phyloP scores from a whole-genome alignment of 441 rosid species.

The Raphanus hybrid region DNA sequence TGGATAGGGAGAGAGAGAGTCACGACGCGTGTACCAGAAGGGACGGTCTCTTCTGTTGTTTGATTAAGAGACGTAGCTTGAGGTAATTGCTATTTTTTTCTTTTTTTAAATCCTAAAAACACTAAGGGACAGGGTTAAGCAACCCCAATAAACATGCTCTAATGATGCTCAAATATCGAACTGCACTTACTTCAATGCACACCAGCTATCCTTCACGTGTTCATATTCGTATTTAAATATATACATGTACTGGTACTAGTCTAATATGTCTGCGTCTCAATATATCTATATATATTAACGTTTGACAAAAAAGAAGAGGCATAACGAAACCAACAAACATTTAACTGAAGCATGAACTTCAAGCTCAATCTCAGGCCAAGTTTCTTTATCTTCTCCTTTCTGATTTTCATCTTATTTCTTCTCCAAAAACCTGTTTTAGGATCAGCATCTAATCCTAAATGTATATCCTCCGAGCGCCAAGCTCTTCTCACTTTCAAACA shows the following conservation, averaged over 20 bases:
- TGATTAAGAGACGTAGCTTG: no score
- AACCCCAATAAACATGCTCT: neutral
- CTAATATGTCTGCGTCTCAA: constrained; percentile 35
- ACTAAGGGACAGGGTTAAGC: no score
- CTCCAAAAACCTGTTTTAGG: neutral
- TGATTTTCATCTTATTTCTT: constrained; percentile 15
- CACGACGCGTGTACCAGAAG: no score
- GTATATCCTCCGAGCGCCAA: constrained; percentile 40
- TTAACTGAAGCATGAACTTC: constrained; percentile 21
- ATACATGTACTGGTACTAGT: neutral
- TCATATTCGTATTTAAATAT: neutral
- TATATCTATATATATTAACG: neutral
- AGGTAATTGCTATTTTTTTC: no score
- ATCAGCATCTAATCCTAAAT: constrained; percentile 30
- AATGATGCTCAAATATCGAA: neutral
- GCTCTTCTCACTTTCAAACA: constrained; percentile 44
- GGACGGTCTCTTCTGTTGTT: no score
- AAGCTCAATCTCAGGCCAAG: constrained; percentile 22
- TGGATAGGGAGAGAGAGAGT: no score
- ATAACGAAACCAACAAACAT: constrained; percentile 22
- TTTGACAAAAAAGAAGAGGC: constrained; percentile 13
- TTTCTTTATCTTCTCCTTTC: constrained; percentile 24
- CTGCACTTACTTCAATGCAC: constrained; percentile 26
- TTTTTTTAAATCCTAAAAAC: no score
- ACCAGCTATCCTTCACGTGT: constrained; percentile 13